Evolutionary conservation across 2,329 filamentous ascomycete species (phyloP), one percentile per base, ranked within the genome.

Genomic region (Ramularia collo-cygni): DNA sequence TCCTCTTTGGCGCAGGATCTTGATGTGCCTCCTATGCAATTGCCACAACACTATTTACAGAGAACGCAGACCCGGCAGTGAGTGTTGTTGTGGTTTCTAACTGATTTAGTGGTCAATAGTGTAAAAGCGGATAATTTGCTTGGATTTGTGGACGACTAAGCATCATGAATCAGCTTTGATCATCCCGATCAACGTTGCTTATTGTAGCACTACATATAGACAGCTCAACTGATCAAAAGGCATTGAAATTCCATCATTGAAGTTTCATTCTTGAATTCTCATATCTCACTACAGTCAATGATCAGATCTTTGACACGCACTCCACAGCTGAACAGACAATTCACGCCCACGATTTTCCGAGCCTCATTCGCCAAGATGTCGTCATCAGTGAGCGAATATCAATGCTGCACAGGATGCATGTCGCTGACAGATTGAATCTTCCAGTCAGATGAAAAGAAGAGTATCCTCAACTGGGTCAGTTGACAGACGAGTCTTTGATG

Each of bases 401-500:
- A 31, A 31, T 15, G 14, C 9, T 15, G 15, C 14, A 9, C 29
- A 13, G 9, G 12, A 31, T 16, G 5, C 31, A 33, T 13, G 12
- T 18, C 7, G 24, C 34, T 21, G 34, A 36, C 34, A 12, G 34
- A 26, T 46, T 24, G 44, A 38, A 35, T 26, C 8, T n/a, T 8
- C 28, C 26, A 47, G 41, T 40, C 32, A 5, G 46, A 53, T 31
- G 47, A 53, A 29, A 55, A 60, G 44, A 48, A 58, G 38, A 47
- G 55, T 14, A 86, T 94, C 61, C 89, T 87, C 32, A 78, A 90
- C 57, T 95, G 87, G 87, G 87, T 92, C 38, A 17, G 33, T 7
- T 9, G 15, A 4, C 9, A 30, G 8, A n/a, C 10, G n/a, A n/a
- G 12, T 14, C 72, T 76, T 46, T 84, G 89, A 9, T 33, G 15